phyloP scores from a whole-genome alignment of 179 eudicot genomes.

The Nepenthes alata region DNA sequence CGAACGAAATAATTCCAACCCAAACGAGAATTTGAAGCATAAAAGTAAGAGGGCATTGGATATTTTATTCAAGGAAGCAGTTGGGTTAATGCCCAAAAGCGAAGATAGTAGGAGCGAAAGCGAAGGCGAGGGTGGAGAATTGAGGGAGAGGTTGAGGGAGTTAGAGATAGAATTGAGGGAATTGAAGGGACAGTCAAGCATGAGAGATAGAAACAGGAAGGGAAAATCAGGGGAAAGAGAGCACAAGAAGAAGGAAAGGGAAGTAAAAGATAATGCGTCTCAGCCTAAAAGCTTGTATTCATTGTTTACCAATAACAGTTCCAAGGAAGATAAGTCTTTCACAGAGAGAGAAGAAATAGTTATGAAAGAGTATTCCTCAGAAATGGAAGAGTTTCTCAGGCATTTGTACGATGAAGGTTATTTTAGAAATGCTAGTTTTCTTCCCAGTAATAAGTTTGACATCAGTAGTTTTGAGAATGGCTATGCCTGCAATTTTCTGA shows the following conservation, averaged over 20 bases:
- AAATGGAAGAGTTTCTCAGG: slow-evolving; percentile 32
- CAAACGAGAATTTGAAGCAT: neutral
- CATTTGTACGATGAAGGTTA: slow-evolving; percentile 45
- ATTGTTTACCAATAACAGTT: slow-evolving; percentile 16
- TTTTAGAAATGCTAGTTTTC: slow-evolving; percentile 33
- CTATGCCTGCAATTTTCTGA: slow-evolving; percentile 44
- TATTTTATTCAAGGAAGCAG: slow-evolving; percentile 29
- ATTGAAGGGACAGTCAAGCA: slow-evolving; percentile 3
- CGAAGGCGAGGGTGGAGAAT: slow-evolving; percentile 5
- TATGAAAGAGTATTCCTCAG: slow-evolving; percentile 34
- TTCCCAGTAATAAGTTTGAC: slow-evolving; percentile 31
- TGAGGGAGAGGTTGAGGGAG: slow-evolving; percentile 15
- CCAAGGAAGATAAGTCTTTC: neutral
- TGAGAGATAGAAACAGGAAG: slow-evolving; percentile 1
- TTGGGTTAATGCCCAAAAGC: slow-evolving; percentile 17
- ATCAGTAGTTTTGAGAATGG: slow-evolving; percentile 30
- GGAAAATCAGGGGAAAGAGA: slow-evolving; percentile 2
- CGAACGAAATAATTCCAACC: neutral
- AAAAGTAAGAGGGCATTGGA: slow-evolving; percentile 17
- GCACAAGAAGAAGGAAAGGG: neutral
- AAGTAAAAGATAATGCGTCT: neutral
- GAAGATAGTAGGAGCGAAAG: slow-evolving; percentile 6
- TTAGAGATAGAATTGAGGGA: slow-evolving; percentile 23
- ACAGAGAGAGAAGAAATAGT: slow-evolving; percentile 19
- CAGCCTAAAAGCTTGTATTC: slow-evolving; percentile 13